Evolutionary conservation across 768 basidiomycete genomes (phyloP).

Genomic region (Mycena filopes): DNA sequence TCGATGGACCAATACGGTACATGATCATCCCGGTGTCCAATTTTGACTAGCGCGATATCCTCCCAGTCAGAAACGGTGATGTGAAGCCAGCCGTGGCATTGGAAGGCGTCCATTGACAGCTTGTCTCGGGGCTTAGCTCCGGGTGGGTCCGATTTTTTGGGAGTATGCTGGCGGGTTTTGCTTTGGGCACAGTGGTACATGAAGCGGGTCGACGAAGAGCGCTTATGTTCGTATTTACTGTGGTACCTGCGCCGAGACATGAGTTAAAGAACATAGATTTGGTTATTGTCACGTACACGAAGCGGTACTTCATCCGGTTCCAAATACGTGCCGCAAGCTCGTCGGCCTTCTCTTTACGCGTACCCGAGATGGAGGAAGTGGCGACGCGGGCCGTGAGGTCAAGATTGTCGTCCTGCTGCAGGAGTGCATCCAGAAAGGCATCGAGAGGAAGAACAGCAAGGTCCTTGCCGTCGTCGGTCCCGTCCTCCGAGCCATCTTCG

Average conservation of each 20-base stretch:
- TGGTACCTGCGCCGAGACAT: neutral
- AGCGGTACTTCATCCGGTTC: neutral
- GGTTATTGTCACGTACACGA: neutral
- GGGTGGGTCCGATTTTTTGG: neutral
- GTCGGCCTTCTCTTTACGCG: neutral
- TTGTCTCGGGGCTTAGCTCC: conserved; percentile 1
- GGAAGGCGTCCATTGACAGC: neutral
- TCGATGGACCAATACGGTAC: conserved; percentile 9
- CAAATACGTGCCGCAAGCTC: neutral
- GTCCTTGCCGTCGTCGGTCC: neutral
- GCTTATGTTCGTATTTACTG: neutral
- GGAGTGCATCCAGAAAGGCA: neutral
- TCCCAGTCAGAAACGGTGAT: neutral
- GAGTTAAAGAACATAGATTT: neutral
- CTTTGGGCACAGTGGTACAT: conserved; percentile 8
- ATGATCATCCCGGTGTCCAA: neutral
- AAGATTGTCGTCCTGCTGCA: neutral
- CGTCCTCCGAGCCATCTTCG: neutral
- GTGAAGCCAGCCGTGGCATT: conserved; percentile 11
- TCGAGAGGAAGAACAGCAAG: neutral
- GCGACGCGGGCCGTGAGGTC: neutral
- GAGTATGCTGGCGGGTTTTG: neutral
- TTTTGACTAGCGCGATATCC: conserved; percentile 4
- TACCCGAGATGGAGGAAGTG: neutral
- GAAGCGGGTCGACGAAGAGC: neutral